A percentile compares a stretch with the other conserved stretches of the same genome.
These are phyloP conservation scores for Psilocybe sp. DNA, from an alignment of 768 basidiomycete genomes.

Conservation along the genomic window DNA sequence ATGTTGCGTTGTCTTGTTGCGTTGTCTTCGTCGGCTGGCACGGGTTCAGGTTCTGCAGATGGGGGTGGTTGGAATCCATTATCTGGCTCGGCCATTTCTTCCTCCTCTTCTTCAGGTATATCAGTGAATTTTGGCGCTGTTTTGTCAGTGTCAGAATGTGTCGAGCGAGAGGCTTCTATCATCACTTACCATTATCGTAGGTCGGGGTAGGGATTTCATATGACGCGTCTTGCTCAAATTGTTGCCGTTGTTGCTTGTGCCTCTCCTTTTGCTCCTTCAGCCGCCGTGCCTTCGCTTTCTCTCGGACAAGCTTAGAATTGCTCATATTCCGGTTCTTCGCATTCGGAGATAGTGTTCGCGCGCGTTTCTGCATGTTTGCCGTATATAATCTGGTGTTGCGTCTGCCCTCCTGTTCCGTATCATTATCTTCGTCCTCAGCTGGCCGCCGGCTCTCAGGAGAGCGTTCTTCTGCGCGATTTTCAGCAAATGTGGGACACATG, in stretches of 20 bases:
- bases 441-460: slow-evolving; percentile 30
- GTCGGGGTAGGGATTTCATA: slow-evolving; percentile 27
- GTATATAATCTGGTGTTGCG: slow-evolving; percentile 30
- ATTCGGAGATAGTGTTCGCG: slow-evolving; percentile 47
- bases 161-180: not conserved
- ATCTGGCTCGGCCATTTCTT: not conserved
- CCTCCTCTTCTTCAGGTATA: slow-evolving; percentile 26
- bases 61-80: not conserved
- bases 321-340: slow-evolving; percentile 35
- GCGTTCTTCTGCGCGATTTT: slow-evolving; percentile 25
- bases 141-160: not conserved
- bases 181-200: slow-evolving; percentile 11
- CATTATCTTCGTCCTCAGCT: slow-evolving; percentile 29
- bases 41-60: not conserved
- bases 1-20: slow-evolving; percentile 5
- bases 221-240: slow-evolving; percentile 40
- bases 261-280: slow-evolving; percentile 35
- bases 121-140: slow-evolving; percentile 5
- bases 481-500: not conserved
- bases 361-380: slow-evolving; percentile 42
- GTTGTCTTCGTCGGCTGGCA: slow-evolving; percentile 25
- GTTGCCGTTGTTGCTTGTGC: slow-evolving; percentile 34
- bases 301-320: slow-evolving; percentile 34
- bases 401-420: slow-evolving; percentile 27
- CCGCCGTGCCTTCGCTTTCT: slow-evolving; percentile 39